Evolutionary conservation across 2,329 filamentous ascomycete genomes (phyloP), one percentile per base, ranked within the genome.

Genomic region (Ophiostoma piceae): DNA sequence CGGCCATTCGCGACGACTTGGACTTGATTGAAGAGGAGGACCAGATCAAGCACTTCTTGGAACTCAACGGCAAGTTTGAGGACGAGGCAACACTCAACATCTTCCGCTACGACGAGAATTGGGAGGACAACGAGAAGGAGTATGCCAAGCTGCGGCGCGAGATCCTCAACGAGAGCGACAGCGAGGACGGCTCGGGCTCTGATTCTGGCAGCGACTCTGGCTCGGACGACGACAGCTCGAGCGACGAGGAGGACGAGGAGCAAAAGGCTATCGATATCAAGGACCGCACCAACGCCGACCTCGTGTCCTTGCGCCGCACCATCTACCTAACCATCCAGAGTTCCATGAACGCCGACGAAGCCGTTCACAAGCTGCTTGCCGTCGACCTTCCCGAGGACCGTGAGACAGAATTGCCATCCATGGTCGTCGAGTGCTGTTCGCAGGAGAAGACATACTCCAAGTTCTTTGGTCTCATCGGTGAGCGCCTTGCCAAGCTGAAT

Each of bases 251-350:
- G 71, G 89, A 91, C 60, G 85, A 90, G 72, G 89, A 95, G 77
- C 88, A 92, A 73, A 90, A 90, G 77, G 90, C 90, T 26, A 85
- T 98, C 79, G 95, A 99, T 78, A 96, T 99, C 82, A 97, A 98
- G 80, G 95, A 99, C 76, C 93, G 97, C 81, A 96, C 91, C 73
- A 99, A 99, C 76, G 94, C 94, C 0, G 94, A 99, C 78, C 85
- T 99, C 16, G 92, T 98, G 77, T 96, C 96, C 77, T 83, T 99
- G 67, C 90, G 95, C 71, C 88, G 93, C 76, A 97, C 92, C 7
- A 99, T 98, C 75, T 99, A 99, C 79, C 84, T 99, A 72, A 99
- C 94, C 12, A 96, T 99, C 78, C 96, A 96, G 92, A 96, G 92
- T 54, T 95, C 92, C 76, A 92, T 95, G 74, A 92, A 96, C 71